Conservation (phyloP, 1,284 basidiomycete genomes). For the Ustilago nuda region DNA sequence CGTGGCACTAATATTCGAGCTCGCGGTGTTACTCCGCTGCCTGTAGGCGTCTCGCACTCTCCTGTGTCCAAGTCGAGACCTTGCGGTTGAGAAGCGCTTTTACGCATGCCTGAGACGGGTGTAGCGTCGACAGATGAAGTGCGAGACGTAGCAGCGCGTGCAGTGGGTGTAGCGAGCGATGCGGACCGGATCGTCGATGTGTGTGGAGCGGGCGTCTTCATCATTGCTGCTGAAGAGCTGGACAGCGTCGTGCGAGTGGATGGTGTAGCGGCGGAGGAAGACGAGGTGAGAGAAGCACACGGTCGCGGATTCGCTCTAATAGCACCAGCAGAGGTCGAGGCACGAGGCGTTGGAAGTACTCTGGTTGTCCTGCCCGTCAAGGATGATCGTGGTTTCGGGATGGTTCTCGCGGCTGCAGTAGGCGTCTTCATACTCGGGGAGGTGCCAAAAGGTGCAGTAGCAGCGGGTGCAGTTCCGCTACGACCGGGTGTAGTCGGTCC, state of each 20-base stretch:
- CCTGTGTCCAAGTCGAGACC: constrained; percentile 12
- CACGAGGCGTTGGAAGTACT: constrained; percentile 18
- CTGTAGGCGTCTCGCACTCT: constrained; percentile 10
- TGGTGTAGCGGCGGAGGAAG: not conserved
- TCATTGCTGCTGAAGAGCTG: not conserved
- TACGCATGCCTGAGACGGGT: constrained; percentile 22
- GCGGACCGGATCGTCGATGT: constrained; percentile 21
- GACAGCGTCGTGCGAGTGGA: not conserved
- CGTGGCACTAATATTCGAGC: constrained; percentile 30
- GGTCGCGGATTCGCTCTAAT: constrained; percentile 19
- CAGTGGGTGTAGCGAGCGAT: constrained; percentile 26
- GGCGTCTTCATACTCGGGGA: constrained; percentile 32
- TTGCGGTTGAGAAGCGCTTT: constrained; percentile 43
- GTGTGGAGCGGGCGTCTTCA: constrained; percentile 6
- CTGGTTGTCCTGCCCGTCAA: constrained; percentile 17
- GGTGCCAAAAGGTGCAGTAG: constrained; percentile 4
- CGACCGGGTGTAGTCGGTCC: constrained; percentile 29
- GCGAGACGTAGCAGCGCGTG: constrained; percentile 14
- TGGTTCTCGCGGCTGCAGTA: constrained; percentile 16
- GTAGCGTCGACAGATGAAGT: constrained; percentile 15
- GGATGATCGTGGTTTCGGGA: constrained; percentile 25
- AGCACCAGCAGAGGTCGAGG: constrained; percentile 10
- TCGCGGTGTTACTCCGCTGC: not conserved
- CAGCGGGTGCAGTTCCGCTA: not conserved
- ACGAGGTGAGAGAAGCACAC: constrained; percentile 23